Evolutionary conservation across 805 yeast genomes (phyloP).

Genomic region (Lipomyces sp.): DNA sequence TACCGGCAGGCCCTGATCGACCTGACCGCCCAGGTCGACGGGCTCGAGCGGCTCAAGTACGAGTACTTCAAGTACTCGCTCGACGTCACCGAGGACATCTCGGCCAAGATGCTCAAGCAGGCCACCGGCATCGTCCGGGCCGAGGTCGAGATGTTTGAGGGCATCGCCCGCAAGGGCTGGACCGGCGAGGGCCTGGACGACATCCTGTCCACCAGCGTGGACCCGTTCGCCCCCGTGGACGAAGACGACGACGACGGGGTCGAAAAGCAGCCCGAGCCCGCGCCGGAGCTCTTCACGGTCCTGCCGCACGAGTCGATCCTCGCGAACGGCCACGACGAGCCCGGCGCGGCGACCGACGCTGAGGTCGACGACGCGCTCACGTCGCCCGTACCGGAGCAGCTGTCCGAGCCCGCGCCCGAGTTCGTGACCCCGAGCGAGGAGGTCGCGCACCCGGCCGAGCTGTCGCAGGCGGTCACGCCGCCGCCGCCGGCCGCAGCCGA

Average conservation of each 20-base stretch:
- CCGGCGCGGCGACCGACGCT: neutral
- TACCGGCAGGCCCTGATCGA: slow-evolving; percentile 66
- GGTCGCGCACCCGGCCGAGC: neutral
- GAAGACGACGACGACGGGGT: slow-evolving; percentile 12
- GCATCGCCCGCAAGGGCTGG: slow-evolving; percentile 81
- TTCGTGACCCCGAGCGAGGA: neutral
- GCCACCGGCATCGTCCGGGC: slow-evolving; percentile 70
- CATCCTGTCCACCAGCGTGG: slow-evolving; percentile 60
- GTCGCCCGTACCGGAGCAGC: neutral
- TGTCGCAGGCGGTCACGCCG: neutral
- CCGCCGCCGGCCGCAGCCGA: neutral
- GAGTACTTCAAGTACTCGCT: slow-evolving; percentile 67
- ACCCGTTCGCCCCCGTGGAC: slow-evolving; percentile 49
- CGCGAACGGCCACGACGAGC: slow-evolving; percentile 27
- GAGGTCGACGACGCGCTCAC: neutral
- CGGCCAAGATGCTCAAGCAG: slow-evolving; percentile 49
- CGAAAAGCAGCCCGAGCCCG: neutral
- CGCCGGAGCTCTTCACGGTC: slow-evolving; percentile 29
- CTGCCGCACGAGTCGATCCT: slow-evolving; percentile 33
- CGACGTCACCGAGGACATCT: slow-evolving; percentile 60
- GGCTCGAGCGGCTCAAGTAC: slow-evolving; percentile 69
- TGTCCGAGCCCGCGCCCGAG: neutral
- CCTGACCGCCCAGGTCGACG: slow-evolving; percentile 72
- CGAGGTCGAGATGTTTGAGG: slow-evolving; percentile 76
- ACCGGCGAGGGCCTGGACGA: slow-evolving; percentile 82